Percentiles rank a stretch among this genome's conserved stretches.
Conservation (phyloP, 495 filamentous ascomycete genomes). For the Pyronema omphalodes region DNA sequence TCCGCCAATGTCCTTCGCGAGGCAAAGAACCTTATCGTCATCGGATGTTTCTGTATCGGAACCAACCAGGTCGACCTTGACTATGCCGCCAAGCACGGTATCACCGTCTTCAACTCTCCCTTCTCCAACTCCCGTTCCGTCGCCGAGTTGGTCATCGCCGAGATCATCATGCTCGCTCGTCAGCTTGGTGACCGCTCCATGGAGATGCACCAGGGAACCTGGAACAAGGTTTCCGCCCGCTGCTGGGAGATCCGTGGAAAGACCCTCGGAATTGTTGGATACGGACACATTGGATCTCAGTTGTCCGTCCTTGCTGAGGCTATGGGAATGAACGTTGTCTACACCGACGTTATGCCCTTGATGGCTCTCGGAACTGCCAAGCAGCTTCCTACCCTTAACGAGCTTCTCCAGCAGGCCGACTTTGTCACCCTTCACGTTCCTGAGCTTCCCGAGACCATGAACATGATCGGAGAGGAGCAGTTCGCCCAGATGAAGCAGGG, state of each 20-base stretch:
- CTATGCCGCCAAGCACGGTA: slow-evolving; percentile 77
- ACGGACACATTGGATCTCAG: slow-evolving; percentile 95
- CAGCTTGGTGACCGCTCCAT: slow-evolving; percentile 85
- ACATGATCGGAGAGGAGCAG: slow-evolving; percentile 63
- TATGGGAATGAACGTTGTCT: slow-evolving; percentile 94
- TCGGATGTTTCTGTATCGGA: slow-evolving; percentile 98
- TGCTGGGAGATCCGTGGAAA: slow-evolving; percentile 99
- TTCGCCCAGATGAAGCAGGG: slow-evolving; percentile 80
- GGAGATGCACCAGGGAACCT: slow-evolving; percentile 85
- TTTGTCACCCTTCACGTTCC: slow-evolving; percentile 92
- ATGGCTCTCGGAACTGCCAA: slow-evolving; percentile 80
- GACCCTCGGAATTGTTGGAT: slow-evolving; percentile 92
- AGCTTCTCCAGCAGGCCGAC: slow-evolving; percentile 60
- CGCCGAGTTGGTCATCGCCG: slow-evolving; percentile 83
- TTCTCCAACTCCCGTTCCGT: slow-evolving; percentile 96
- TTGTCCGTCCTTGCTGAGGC: slow-evolving; percentile 89
- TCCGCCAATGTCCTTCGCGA: slow-evolving; percentile 67
- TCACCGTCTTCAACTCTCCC: slow-evolving; percentile 97
- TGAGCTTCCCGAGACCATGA: slow-evolving; percentile 74
- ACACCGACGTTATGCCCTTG: slow-evolving; percentile 79
- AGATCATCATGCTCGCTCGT: slow-evolving; percentile 79
- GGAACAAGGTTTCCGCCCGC: slow-evolving; percentile 92
- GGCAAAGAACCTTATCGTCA: slow-evolving; percentile 83
- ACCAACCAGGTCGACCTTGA: slow-evolving; percentile 95
- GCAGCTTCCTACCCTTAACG: slow-evolving; percentile 61